Base-by-base conservation (phyloP, 1,284 basidiomycete species). In the Amylostereum areolatum region DNA sequence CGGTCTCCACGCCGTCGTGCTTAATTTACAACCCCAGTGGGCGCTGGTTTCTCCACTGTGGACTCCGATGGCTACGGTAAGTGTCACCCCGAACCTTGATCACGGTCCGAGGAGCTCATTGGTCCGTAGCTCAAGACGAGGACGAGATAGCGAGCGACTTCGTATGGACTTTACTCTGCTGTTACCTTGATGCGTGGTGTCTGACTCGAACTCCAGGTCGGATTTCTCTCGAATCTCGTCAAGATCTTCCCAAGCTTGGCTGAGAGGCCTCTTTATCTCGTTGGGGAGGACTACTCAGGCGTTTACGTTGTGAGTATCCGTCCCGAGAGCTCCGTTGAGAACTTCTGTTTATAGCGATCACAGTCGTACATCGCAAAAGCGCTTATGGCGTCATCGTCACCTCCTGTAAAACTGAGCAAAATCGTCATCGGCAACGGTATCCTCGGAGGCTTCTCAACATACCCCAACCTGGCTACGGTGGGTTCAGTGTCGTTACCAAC, bases 291-390 rank as follows among this genome's bases (percentile, higher is more conserved):
- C 58, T 85, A 85, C 62, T 77, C 84, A 12, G 83, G 84, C 35
- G 71, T 71, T 53, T 86, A 78, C 58, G 83, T 85, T 46, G 80
- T 80, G 54, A 57, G 77, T 59, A 4, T 2, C 35, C 18, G 18
- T 18, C 18, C 18, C 18, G 18, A 18, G 18, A 18, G 18, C 18
- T 18, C 18, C 18, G 18, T 18, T 18, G 18, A 18, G 18, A 18
- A 18, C 18, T 18, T 18, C 18, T 18, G 18, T 18, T 18, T 18
- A 18, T 18, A 18, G 18, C 18, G 18, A 18, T 18, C 31, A 6
- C 49, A 85, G 83, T 81, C 85, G n/a, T 85, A 84, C 57, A 88
- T 86, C 58, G 69, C 80, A 53, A 83, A 87, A 64, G 68, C 81
- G 8, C 83, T 85, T 58, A 85, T 87, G 55, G 70, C 69, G 36